Conservation (phyloP, 148 eudicot species). For the Rhododendron mucronatum region DNA sequence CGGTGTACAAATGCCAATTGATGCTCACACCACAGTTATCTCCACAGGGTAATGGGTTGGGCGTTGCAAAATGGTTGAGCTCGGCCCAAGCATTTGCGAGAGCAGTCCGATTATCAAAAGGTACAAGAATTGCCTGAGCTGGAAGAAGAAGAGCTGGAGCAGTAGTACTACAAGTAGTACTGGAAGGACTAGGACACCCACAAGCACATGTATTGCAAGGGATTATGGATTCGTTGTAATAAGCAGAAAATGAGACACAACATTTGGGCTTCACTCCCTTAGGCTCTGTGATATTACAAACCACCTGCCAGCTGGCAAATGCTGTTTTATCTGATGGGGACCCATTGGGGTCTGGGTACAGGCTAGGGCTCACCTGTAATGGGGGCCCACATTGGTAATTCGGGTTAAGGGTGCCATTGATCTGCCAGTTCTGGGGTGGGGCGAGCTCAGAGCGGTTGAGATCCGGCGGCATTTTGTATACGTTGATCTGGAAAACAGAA, state of each 20-base stretch:
- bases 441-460: conserved; percentile 27
- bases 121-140: conserved; percentile 76
- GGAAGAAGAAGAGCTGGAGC: conserved; percentile 84
- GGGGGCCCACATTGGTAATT: conserved; percentile 27
- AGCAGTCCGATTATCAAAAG: conserved; percentile 72
- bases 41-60: conserved; percentile 73
- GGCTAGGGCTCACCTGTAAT: conserved; percentile 26
- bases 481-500: conserved; percentile 41
- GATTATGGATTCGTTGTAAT: conserved; percentile 41
- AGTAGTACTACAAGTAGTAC: conserved; percentile 42
- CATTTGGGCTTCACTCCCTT: conserved; percentile 34
- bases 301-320: conserved; percentile 57
- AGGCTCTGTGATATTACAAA: conserved; percentile 40
- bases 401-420: conserved; percentile 36
- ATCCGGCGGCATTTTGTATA: conserved; percentile 30
- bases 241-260: conserved; percentile 56
- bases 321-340: conserved; percentile 29
- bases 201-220: conserved; percentile 70
- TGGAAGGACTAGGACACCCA: conserved; percentile 41
- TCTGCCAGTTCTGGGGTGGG: conserved; percentile 37
- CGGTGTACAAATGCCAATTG: conserved; percentile 70
- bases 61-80: conserved; percentile 49
- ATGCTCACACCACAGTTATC: conserved; percentile 91
- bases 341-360: conserved; percentile 21
- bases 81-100: conserved; percentile 68